Evolutionary conservation across 2,329 filamentous ascomycete species (phyloP), one percentile per base, ranked within the genome.

Genomic region (Chlorencoelia australis): DNA sequence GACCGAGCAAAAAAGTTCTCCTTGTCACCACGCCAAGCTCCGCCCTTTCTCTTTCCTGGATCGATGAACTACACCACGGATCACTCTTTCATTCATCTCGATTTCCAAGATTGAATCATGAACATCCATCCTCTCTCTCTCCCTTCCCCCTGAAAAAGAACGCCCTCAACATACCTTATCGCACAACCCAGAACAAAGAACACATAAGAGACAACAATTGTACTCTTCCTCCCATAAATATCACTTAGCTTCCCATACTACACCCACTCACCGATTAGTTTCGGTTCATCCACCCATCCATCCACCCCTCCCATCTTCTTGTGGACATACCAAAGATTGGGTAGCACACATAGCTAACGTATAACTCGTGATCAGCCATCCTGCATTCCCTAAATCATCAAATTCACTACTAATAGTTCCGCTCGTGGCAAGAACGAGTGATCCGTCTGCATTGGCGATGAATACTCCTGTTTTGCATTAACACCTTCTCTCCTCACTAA

Each of bases 381-480:
- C 74, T 5, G 73, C 74, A 33, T 71, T 65, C n/a, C 64, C 66
- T 2, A 79, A 49, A 31, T 65, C 61, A 38, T 70, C 59, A 45
- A 79, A 79, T 36, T 78, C 69, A 16, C 73, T 78, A 1, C 71
- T 68, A 36, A 79, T 75, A 2, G 62, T 62, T 1, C 70, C 69
- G 36, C 79, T 72, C 0, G 77, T 80, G 0, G 80, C 78, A 20
- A 84, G 59, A 0, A 84, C 67, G 0, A 84, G 59, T 1, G 75
- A 78, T 0, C 61, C 59, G 49, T 85, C 80, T 10, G 71, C 69
- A 32, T 77, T 76, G 9, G 70, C 69, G 9, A 81, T 69, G 44
- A 84, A 81, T 8, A 79, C 71, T 4, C 71, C 71, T 64, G n/a
- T 5, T 35, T 7, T 13, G 6, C n/a, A n/a, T n/a, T n/a, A n/a